phyloP scores from a whole-genome alignment of 2,329 filamentous ascomycete species.

The Sporothrix phasma region DNA sequence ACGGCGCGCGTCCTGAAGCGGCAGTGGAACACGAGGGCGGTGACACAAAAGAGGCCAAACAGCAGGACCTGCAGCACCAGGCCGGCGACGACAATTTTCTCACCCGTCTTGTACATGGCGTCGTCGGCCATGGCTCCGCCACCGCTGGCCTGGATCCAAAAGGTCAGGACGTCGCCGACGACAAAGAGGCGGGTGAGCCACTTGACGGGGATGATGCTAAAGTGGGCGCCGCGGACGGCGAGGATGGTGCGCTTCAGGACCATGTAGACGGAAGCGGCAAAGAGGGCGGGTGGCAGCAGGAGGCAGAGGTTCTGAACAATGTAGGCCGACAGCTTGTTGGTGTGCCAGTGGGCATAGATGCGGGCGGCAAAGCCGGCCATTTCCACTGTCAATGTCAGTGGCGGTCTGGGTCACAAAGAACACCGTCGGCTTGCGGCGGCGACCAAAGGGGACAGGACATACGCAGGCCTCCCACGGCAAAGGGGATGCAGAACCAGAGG shows the following conservation, averaged over 20 bases:
- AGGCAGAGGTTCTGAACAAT: slow-evolving; percentile 25
- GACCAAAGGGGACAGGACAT: background rate
- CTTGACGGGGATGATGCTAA: slow-evolving; percentile 25
- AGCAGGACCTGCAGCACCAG: slow-evolving; percentile 38
- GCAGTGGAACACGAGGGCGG: slow-evolving; percentile 40
- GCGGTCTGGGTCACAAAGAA: too few species aligned
- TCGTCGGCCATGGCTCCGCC: slow-evolving; percentile 27
- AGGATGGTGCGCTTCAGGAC: slow-evolving; percentile 30
- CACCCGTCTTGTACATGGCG: slow-evolving; percentile 24
- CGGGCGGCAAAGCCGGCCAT: slow-evolving; percentile 13
- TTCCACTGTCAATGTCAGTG: slow-evolving; percentile 11
- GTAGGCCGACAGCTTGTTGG: slow-evolving; percentile 28
- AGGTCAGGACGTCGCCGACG: slow-evolving; percentile 35
- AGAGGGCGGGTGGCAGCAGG: slow-evolving; percentile 31
- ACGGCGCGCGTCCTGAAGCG: slow-evolving; percentile 20
- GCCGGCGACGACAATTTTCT: slow-evolving; percentile 36
- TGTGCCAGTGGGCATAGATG: slow-evolving; percentile 18
- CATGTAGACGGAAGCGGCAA: slow-evolving; percentile 36
- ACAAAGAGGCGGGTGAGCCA: slow-evolving; percentile 41
- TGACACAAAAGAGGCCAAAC: slow-evolving; percentile 36
- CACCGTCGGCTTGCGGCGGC: too few species aligned
- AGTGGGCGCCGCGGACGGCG: slow-evolving; percentile 17
- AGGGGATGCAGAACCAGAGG: slow-evolving; percentile 15
- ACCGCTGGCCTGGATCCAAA: slow-evolving; percentile 34
- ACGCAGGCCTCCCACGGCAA: slow-evolving; percentile 13